Evolutionary conservation across 805 yeast genomes (phyloP).

Genomic region (Starmera dryadoides): DNA sequence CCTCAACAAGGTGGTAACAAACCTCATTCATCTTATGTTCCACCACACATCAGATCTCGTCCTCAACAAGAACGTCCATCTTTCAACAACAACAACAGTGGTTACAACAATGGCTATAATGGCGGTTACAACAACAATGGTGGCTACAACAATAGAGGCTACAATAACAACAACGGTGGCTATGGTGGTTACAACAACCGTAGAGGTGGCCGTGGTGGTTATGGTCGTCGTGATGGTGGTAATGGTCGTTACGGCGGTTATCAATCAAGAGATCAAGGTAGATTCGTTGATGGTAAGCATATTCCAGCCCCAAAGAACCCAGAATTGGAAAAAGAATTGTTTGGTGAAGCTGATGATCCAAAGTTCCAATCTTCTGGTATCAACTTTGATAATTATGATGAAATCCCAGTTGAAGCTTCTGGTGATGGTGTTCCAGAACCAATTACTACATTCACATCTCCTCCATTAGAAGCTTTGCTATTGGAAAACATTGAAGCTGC

Average conservation of each 20-base stretch:
- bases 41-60: conserved; percentile 43
- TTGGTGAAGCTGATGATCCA: conserved; percentile 67
- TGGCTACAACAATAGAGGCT: conserved; percentile 10
- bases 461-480: conserved; percentile 83
- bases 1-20: conserved; percentile 13
- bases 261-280: conserved; percentile 57
- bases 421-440: conserved; percentile 96
- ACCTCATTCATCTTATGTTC: conserved; percentile 39
- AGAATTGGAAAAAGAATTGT: conserved; percentile 68
- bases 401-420: conserved; percentile 96
- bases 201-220: conserved; percentile 26
- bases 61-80: conserved; percentile 15
- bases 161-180: conserved; percentile 23
- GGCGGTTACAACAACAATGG: conserved; percentile 6
- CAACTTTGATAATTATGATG: conserved; percentile 97
- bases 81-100: conserved; percentile 13
- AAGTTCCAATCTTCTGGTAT: conserved; percentile 89
- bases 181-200: conserved; percentile 24
- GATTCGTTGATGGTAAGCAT: conserved; percentile 83
- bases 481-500: conserved; percentile 84
- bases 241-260: conserved; percentile 27
- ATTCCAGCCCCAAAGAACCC: conserved; percentile 71
- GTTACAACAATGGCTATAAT: conserved; percentile 7
- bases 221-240: conserved; percentile 26
- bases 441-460: conserved; percentile 76